Conservation (phyloP, 1,284 basidiomycete species). For the Vanrija sp. region DNA sequence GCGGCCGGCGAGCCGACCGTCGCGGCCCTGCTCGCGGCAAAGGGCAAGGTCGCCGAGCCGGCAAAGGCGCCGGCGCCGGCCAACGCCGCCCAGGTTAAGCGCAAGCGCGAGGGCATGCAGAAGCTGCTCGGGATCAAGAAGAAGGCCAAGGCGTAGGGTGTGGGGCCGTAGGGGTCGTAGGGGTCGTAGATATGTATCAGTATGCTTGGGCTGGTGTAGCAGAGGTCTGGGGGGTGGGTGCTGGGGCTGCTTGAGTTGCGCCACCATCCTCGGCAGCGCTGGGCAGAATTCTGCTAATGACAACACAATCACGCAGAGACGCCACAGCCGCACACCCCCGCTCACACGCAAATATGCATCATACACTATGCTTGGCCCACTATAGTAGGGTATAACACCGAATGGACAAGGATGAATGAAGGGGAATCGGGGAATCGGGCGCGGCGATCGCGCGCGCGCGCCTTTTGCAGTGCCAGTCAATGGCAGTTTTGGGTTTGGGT, state of each 20-base stretch:
- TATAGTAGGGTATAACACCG: neutral
- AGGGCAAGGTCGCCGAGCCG: slow-evolving; percentile 58
- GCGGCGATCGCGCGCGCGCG: too few relatives aligned
- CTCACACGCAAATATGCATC: too few relatives aligned
- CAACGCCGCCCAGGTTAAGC: slow-evolving; percentile 57
- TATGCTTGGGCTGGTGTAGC: too few relatives aligned
- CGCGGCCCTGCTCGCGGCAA: slow-evolving; percentile 66
- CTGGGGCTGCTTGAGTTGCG: too few relatives aligned
- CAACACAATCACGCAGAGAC: too few relatives aligned
- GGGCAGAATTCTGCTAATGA: too few relatives aligned
- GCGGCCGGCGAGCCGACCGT: slow-evolving; percentile 59
- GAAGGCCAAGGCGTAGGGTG: slow-evolving; percentile 21
- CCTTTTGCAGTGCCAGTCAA: neutral
- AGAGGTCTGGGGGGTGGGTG: too few relatives aligned
- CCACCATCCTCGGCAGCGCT: too few relatives aligned
- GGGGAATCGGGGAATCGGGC: too few relatives aligned
- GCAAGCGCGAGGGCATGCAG: slow-evolving; percentile 49
- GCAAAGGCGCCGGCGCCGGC: slow-evolving; percentile 5
- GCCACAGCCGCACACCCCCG: too few relatives aligned
- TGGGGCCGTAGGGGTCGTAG: neutral
- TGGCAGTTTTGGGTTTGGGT: neutral
- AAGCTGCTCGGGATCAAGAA: slow-evolving; percentile 58
- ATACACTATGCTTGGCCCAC: neutral
- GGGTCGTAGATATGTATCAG: too few relatives aligned
- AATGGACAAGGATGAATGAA: too few relatives aligned